phyloP scores from a whole-genome alignment of 2,329 filamentous ascomycete species.

The Aspergillus sp. region DNA sequence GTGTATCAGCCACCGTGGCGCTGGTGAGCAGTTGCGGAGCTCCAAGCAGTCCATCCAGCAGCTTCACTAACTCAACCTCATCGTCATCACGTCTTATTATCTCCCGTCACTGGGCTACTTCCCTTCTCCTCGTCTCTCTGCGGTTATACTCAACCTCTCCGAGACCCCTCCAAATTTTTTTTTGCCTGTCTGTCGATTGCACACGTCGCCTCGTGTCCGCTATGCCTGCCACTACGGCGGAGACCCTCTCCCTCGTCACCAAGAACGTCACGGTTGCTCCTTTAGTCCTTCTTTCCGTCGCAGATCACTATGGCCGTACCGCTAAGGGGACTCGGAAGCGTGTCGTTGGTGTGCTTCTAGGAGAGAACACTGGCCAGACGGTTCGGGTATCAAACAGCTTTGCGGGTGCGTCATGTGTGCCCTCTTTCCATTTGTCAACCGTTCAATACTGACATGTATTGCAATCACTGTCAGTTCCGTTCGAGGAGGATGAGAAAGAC shows the following conservation, averaged over 20 bases:
- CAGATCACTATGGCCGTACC: slow-evolving; percentile 95
- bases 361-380: slow-evolving; percentile 92
- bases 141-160: background rate
- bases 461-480: slow-evolving; percentile 59
- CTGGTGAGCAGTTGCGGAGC: slow-evolving; percentile 5
- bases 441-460: slow-evolving; percentile 13
- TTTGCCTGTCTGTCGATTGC: background rate
- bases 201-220: slow-evolving; percentile 23
- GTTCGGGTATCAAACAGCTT: slow-evolving; percentile 99
- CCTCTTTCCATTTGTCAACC: background rate
- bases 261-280: slow-evolving; percentile 95
- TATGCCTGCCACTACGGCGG: slow-evolving; percentile 95
- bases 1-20: slow-evolving; percentile 7
- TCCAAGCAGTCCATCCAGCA: slow-evolving; percentile 4
- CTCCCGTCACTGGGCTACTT: background rate
- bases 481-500: slow-evolving; percentile 98
- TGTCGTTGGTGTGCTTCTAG: slow-evolving; percentile 88
- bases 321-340: slow-evolving; percentile 80
- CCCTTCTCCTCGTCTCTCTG: slow-evolving; percentile 1
- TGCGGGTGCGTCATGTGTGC: slow-evolving; percentile 57
- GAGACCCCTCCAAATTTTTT: background rate
- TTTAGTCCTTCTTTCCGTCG: slow-evolving; percentile 91
- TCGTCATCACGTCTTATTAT: background rate
- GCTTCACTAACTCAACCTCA: slow-evolving; percentile 1
- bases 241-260: slow-evolving; percentile 89